Evolutionary conservation across 2,329 filamentous ascomycete genomes (phyloP).

Genomic region (Didymosphaeria variabile): DNA sequence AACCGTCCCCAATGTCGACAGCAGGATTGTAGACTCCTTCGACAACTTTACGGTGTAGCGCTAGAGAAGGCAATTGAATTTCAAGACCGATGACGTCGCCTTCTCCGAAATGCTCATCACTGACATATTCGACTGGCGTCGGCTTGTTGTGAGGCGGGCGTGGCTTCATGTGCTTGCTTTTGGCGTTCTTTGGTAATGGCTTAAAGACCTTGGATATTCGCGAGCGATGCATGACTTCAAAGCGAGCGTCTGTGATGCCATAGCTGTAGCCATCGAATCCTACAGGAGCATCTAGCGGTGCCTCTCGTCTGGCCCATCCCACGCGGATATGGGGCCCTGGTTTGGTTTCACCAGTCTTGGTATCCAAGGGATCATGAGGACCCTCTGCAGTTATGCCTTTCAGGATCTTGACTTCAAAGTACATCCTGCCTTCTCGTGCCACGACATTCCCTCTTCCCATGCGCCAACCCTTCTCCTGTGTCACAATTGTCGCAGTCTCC

Average conservation of each 20-base stretch:
- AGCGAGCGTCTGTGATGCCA: conserved; percentile 85
- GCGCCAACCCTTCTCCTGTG: conserved; percentile 91
- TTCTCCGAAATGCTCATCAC: conserved; percentile 79
- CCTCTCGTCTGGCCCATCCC: conserved; percentile 85
- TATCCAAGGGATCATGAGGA: conserved; percentile 48
- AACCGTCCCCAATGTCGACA: conserved; percentile 71
- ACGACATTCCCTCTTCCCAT: conserved; percentile 91
- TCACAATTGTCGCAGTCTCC: conserved; percentile 78
- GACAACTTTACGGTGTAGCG: conserved; percentile 87
- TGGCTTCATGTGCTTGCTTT: conserved; percentile 52
- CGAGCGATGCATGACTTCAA: conserved; percentile 93
- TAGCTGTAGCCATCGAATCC: conserved; percentile 95
- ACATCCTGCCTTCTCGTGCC: conserved; percentile 87
- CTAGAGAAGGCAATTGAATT: conserved; percentile 86
- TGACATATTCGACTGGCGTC: conserved; percentile 57
- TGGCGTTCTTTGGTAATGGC: conserved; percentile 48
- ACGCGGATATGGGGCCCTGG: conserved; percentile 75
- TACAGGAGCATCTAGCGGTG: conserved; percentile 82
- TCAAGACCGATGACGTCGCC: conserved; percentile 95
- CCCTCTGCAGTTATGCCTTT: conserved; percentile 70
- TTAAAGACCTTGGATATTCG: conserved; percentile 85
- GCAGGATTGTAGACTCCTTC: conserved; percentile 87
- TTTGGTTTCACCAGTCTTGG: conserved; percentile 49
- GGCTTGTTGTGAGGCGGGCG: conserved; percentile 46
- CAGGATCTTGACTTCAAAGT: conserved; percentile 92